These are phyloP conservation scores for Rhizophagus prolifer DNA, from an alignment of 192 early-diverging fungal species.

Conservation along the genomic window DNA sequence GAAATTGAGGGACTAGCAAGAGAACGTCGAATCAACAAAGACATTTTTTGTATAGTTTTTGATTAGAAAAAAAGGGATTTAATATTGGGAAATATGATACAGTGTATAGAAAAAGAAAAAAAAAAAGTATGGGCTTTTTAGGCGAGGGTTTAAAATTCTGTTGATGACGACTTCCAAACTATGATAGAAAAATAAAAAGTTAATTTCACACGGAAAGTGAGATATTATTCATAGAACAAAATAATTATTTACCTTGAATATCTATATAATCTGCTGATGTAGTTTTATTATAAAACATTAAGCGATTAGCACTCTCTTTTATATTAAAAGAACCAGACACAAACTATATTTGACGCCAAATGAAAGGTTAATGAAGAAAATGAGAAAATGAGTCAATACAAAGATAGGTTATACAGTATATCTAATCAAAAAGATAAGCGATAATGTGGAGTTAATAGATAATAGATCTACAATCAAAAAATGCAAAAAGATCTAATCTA, in stretches of 20 bases:
- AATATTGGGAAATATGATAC: background rate
- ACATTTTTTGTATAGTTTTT: too few relatives aligned
- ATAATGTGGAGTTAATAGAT: too few relatives aligned
- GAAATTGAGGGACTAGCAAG: background rate
- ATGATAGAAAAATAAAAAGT: background rate
- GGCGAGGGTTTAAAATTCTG: background rate
- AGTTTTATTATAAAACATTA: background rate
- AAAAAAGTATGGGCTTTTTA: too few relatives aligned
- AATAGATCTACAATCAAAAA: too few relatives aligned
- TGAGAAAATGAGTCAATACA: too few relatives aligned
- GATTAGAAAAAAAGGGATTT: background rate
- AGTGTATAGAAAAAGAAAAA: background rate
- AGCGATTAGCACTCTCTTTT: too few relatives aligned
- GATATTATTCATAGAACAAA: background rate
- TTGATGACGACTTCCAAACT: conserved; percentile 16
- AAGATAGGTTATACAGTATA: too few relatives aligned
- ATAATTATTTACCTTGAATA: background rate
- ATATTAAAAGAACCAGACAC: background rate
- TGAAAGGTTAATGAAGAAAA: background rate
- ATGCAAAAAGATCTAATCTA: background rate
- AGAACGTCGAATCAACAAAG: too few relatives aligned
- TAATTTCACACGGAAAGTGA: background rate
- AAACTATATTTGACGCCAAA: background rate
- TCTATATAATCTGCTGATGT: background rate
- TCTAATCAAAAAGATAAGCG: too few relatives aligned